Evolutionary conservation across 805 yeast species (phyloP).

Genomic region (Metschnikowia baotianmanensis): DNA sequence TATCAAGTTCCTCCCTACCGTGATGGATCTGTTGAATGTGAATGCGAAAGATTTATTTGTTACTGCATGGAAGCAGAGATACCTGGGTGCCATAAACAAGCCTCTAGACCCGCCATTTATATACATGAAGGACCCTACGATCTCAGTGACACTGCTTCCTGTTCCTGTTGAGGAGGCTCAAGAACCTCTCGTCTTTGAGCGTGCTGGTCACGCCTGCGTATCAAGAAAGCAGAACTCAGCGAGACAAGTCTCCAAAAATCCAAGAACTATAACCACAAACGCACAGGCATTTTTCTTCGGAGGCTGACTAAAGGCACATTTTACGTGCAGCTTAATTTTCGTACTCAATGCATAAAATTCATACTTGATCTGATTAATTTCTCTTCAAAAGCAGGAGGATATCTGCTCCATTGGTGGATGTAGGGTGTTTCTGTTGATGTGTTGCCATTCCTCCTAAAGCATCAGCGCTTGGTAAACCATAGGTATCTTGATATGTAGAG

Average conservation of each 20-base stretch:
- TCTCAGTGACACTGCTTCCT: constrained; percentile 3
- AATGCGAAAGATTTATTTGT: constrained; percentile 5
- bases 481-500: constrained; percentile 15
- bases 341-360: not conserved
- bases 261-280: constrained; percentile 11
- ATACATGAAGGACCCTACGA: constrained; percentile 14
- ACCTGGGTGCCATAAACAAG: constrained; percentile 8
- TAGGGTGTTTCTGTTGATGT: constrained; percentile 4
- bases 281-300: constrained; percentile 10
- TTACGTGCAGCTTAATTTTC: not conserved
- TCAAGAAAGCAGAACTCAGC: not conserved
- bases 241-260: constrained; percentile 2
- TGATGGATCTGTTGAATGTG: constrained; percentile 6
- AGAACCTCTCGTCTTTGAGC: constrained; percentile 2
- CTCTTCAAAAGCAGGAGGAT: constrained; percentile 22
- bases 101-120: constrained; percentile 12
- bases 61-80: constrained; percentile 19
- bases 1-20: constrained; percentile 16
- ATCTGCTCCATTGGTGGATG: constrained; percentile 13
- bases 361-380: not conserved
- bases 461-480: constrained; percentile 11
- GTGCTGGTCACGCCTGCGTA: constrained; percentile 6
- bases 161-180: not conserved
- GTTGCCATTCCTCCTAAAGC: constrained; percentile 9
- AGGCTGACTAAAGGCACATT: not conserved